These are phyloP conservation scores for Candida dubliniensis DNA, from an alignment of 1,139 yeast genomes.

Conservation along the genomic window DNA sequence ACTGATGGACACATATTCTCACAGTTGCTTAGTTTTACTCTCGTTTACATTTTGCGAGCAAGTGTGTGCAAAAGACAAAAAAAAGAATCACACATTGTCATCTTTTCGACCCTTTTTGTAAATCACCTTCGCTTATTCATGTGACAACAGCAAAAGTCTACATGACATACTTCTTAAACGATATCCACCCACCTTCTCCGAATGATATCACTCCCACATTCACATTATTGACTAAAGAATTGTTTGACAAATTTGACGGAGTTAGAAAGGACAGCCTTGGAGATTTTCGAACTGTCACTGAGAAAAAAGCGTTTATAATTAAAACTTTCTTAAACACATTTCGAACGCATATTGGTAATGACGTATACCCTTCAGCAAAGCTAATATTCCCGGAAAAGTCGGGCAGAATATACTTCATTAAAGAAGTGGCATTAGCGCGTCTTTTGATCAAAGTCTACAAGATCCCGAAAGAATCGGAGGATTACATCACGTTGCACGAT, in stretches of 20 bases:
- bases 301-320: slow-evolving; percentile 35
- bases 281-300: slow-evolving; percentile 26
- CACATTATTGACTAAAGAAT: slow-evolving; percentile 30
- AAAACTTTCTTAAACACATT: slow-evolving; percentile 57
- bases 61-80: no score
- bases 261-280: slow-evolving; percentile 29
- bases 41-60: no score
- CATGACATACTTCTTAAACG: slow-evolving; percentile 12
- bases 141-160: no score
- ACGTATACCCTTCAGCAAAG: slow-evolving; percentile 67
- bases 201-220: slow-evolving; percentile 29
- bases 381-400: slow-evolving; percentile 66
- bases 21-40: no score
- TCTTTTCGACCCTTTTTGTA: no score
- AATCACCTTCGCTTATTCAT: no score
- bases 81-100: no score
- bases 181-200: slow-evolving; percentile 16
- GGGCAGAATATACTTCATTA: slow-evolving; percentile 50
- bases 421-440: slow-evolving; percentile 51
- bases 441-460: slow-evolving; percentile 37
- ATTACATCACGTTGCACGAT: slow-evolving; percentile 32
- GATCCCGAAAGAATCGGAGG: slow-evolving; percentile 37
- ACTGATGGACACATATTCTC: no score
- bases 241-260: slow-evolving; percentile 35
- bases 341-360: slow-evolving; percentile 64